These are phyloP conservation scores for Geopyxis carbonaria DNA, from an alignment of 495 filamentous ascomycete genomes.

Conservation along the genomic window DNA sequence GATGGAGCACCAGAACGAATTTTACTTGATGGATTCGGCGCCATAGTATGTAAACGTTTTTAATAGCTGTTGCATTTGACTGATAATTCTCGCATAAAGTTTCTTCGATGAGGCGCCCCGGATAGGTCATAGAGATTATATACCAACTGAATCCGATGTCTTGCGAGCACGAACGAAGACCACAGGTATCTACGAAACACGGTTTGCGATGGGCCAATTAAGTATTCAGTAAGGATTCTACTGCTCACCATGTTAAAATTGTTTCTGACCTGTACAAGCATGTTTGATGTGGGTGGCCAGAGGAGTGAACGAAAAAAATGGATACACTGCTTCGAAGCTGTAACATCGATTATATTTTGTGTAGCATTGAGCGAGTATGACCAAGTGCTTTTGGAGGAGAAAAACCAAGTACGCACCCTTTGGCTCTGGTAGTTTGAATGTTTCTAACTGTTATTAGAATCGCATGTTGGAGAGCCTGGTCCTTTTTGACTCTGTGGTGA, in stretches of 20 bases:
- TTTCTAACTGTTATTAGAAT: constrained; percentile 43
- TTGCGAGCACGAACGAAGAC: constrained; percentile 92
- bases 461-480: constrained; percentile 98
- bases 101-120: constrained; percentile 87
- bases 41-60: constrained; percentile 58
- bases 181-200: constrained; percentile 97
- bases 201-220: constrained; percentile 93
- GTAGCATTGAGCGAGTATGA: constrained; percentile 98
- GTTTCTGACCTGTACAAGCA: constrained; percentile 36
- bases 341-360: constrained; percentile 99
- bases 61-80: neutral
- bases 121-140: constrained; percentile 73
- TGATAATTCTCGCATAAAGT: constrained; percentile 30
- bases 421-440: neutral
- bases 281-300: constrained; percentile 98
- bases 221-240: constrained; percentile 69
- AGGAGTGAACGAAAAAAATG: constrained; percentile 96
- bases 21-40: constrained; percentile 97
- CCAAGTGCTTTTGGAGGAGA: constrained; percentile 89
- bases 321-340: constrained; percentile 99
- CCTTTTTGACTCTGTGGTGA: constrained; percentile 97
- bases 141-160: constrained; percentile 81
- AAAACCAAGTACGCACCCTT: constrained; percentile 57
- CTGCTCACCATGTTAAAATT: constrained; percentile 15
- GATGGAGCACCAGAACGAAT: constrained; percentile 90